Base-by-base conservation (phyloP, 176 grass and related monocot species). In the Pontederia paniculata region DNA sequence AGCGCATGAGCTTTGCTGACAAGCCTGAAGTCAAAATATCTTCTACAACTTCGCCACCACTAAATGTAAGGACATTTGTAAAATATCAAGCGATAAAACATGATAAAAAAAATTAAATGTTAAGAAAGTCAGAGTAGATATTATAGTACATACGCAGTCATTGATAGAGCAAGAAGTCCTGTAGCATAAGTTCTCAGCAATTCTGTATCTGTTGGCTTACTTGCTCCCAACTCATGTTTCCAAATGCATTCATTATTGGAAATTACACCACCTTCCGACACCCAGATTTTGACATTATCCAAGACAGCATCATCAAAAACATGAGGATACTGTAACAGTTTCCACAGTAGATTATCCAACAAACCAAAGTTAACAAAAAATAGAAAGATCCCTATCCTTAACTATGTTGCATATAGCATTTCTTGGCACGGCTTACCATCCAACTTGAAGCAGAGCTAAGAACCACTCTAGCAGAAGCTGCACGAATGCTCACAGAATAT, bases 1-100 rank as follows among this genome's bases (percentile, higher is more conserved):
- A 91, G 9, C 53, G 86, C 93, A 98, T 98, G 41, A 98, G 80
- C 75, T 88, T 91, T 11, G 80, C 73, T 73, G 93, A 91, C 42
- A 98, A 74, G 18, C 83, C 93, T 55, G 78, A 74, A 48, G 62
- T 88, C 49, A 98, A 73, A 44, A 79, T 72, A 63, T 82, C 93
- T 84, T 91, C 87, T 55, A 98, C 83, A 67, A 98, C 74, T 16
- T 73, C 72, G 21, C 77, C 72, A 47, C 70, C 73, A 2, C 86
- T 98, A 80, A 78, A 3, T 53, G 53, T 21, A 17, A 63, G 21
- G 12, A 23, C 12, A 16, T 13, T 47, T n/a, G 21, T 14, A 48
- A n/a, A 63, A 47, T 15, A 63, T 47, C 44, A 77, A 54, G 52
- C 3, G 76, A 63, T 72, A 73, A 48, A 56, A 54, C 41, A 42